phyloP scores from a whole-genome alignment of 2,329 filamentous ascomycete species.

The Clonostachys solani region DNA sequence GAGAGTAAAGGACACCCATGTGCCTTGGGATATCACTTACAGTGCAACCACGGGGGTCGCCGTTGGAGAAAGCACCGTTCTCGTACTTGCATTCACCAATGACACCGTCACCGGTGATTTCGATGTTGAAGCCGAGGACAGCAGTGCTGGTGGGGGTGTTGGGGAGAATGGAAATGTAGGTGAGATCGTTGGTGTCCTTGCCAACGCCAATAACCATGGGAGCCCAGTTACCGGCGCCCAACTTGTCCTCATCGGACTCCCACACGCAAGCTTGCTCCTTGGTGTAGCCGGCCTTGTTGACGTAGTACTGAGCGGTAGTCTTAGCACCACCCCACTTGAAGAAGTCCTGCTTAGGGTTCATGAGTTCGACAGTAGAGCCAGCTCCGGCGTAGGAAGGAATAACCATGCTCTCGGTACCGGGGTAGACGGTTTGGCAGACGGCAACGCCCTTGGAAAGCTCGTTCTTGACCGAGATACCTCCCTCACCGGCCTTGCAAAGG shows the following conservation, averaged over 20 bases:
- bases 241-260: slow-evolving; percentile 44
- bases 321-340: slow-evolving; percentile 70
- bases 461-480: slow-evolving; percentile 72
- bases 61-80: slow-evolving; percentile 57
- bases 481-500: slow-evolving; percentile 72
- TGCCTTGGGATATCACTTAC: slow-evolving; percentile 48
- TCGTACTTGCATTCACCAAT: slow-evolving; percentile 58
- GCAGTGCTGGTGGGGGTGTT: slow-evolving; percentile 72
- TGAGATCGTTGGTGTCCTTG: slow-evolving; percentile 56
- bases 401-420: slow-evolving; percentile 84
- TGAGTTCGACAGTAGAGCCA: slow-evolving; percentile 58
- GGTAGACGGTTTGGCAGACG: slow-evolving; percentile 95
- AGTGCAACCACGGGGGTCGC: slow-evolving; percentile 65
- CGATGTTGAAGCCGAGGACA: slow-evolving; percentile 73
- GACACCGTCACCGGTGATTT: slow-evolving; percentile 61
- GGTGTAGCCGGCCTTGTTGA: slow-evolving; percentile 75
- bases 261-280: slow-evolving; percentile 72
- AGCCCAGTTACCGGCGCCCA: slow-evolving; percentile 76
- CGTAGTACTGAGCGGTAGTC: slow-evolving; percentile 94
- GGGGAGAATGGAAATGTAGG: slow-evolving; percentile 80
- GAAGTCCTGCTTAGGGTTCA: slow-evolving; percentile 74
- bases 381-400: slow-evolving; percentile 65
- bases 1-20: no score
- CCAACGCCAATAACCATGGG: slow-evolving; percentile 84
- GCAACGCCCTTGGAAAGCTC: slow-evolving; percentile 61